These are phyloP conservation scores for Septoria linicola DNA, from an alignment of 2,329 filamentous ascomycete genomes.

Conservation along the genomic window DNA sequence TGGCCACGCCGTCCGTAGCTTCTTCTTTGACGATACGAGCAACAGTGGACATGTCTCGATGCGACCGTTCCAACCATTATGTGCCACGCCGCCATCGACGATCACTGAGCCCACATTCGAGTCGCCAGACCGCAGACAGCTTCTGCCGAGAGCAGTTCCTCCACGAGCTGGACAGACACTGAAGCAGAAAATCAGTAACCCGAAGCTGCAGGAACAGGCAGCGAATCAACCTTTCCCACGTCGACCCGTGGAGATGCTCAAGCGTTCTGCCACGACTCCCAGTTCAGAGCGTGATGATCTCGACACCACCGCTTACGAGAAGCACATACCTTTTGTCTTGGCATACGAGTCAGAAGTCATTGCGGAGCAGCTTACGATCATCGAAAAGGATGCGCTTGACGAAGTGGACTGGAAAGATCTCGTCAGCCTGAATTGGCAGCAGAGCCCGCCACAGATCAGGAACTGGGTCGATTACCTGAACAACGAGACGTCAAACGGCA, in stretches of 20 bases:
- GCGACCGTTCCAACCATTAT: constrained; percentile 19
- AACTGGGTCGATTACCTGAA: constrained; percentile 80
- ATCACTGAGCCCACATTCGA: constrained; percentile 31
- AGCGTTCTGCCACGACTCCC: constrained; percentile 9
- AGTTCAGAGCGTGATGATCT: neutral
- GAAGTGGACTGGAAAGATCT: constrained; percentile 88
- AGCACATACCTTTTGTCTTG: constrained; percentile 75
- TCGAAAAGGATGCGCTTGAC: constrained; percentile 81
- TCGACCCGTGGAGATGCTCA: constrained; percentile 11
- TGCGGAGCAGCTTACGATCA: constrained; percentile 79
- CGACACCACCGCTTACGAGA: constrained; percentile 12
- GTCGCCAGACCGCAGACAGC: constrained; percentile 28
- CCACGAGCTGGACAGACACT: constrained; percentile 22
- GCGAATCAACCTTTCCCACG: constrained; percentile 27
- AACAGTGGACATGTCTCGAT: constrained; percentile 29
- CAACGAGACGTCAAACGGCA: constrained; percentile 56
- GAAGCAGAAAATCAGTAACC: constrained; percentile 27
- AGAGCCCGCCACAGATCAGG: constrained; percentile 46
- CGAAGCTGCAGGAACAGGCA: constrained; percentile 23
- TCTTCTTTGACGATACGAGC: constrained; percentile 50
- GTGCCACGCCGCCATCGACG: constrained; percentile 42
- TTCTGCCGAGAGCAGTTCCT: constrained; percentile 14
- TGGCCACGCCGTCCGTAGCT: constrained; percentile 44
- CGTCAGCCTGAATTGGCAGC: constrained; percentile 79
- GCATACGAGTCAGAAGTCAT: constrained; percentile 76